phyloP scores from a whole-genome alignment of 2,329 filamentous ascomycete species.

The Bipolaris cookei region DNA sequence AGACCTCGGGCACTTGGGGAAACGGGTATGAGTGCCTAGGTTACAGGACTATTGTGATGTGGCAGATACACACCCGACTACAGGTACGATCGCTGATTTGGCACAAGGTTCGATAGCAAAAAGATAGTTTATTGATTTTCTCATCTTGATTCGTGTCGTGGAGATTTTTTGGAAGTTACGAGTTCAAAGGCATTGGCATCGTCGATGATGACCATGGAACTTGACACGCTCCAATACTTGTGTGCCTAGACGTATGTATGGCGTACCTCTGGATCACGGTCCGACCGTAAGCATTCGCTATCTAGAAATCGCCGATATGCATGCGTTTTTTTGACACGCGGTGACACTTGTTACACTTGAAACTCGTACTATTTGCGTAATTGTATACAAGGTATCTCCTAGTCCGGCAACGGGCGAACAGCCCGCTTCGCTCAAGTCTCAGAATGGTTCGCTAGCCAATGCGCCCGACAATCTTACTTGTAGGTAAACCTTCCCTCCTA shows the following conservation, averaged over 20 bases:
- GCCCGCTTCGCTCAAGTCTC: constrained; percentile 4
- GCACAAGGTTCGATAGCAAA: background rate
- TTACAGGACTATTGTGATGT: background rate
- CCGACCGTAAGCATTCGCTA: background rate
- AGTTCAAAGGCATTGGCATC: background rate
- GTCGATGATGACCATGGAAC: background rate
- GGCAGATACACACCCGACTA: background rate
- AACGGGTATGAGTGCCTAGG: background rate
- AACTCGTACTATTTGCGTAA: background rate
- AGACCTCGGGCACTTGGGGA: background rate
- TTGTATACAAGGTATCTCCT: constrained; percentile 1
- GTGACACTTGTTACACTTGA: background rate
- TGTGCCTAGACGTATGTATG: background rate
- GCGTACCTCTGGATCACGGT: background rate
- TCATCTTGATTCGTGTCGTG: background rate
- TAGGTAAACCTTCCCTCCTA: constrained; percentile 39
- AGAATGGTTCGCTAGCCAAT: constrained; percentile 17
- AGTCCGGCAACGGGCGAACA: background rate
- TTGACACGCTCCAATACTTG: background rate
- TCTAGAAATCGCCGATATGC: background rate
- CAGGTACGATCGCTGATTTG: background rate
- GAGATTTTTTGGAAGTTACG: background rate
- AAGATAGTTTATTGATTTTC: background rate
- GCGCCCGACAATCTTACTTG: constrained; percentile 16
- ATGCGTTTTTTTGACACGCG: background rate